These are phyloP conservation scores for Collybia nuda DNA, from an alignment of 768 basidiomycete genomes.

Conservation along the genomic window DNA sequence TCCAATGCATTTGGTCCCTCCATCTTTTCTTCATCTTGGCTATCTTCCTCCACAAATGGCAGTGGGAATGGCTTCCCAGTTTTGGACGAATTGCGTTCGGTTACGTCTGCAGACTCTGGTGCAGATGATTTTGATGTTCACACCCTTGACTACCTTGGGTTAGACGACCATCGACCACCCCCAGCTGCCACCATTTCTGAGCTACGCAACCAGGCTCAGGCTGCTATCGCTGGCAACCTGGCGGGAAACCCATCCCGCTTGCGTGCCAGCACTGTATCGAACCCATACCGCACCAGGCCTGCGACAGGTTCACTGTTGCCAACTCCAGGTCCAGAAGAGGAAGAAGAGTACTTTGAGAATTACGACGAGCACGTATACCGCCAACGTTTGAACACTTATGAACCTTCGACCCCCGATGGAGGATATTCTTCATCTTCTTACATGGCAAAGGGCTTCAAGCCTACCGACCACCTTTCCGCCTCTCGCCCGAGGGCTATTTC, in stretches of 20 bases:
- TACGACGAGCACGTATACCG: conserved; percentile 54
- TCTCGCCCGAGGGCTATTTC: conserved; percentile 81
- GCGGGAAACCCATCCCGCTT: conserved; percentile 70
- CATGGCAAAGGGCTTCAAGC: conserved; percentile 73
- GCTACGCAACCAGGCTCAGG: conserved; percentile 85
- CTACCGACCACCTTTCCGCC: conserved; percentile 64
- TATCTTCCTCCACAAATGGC: conserved; percentile 56
- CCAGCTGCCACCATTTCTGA: conserved; percentile 88
- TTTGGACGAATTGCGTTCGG: conserved; percentile 81
- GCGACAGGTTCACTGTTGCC: conserved; percentile 60
- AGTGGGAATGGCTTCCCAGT: conserved; percentile 58
- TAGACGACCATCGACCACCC: conserved; percentile 79
- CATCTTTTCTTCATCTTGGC: conserved; percentile 90
- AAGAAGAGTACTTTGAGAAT: conserved; percentile 70
- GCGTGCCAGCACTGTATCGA: conserved; percentile 90
- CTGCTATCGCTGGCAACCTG: conserved; percentile 83
- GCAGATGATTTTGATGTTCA: conserved; percentile 89
- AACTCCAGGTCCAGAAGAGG: conserved; percentile 70
- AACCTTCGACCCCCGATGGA: conserved; percentile 48
- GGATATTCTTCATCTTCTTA: conserved; percentile 56
- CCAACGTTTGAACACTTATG: conserved; percentile 65
- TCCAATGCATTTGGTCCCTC: conserved; percentile 85
- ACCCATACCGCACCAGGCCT: conserved; percentile 78
- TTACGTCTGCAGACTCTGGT: conserved; percentile 75
- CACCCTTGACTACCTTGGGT: conserved; percentile 94